Base-by-base conservation (phyloP, 2,329 filamentous ascomycete genomes). In the Metarhizium robertsii region DNA sequence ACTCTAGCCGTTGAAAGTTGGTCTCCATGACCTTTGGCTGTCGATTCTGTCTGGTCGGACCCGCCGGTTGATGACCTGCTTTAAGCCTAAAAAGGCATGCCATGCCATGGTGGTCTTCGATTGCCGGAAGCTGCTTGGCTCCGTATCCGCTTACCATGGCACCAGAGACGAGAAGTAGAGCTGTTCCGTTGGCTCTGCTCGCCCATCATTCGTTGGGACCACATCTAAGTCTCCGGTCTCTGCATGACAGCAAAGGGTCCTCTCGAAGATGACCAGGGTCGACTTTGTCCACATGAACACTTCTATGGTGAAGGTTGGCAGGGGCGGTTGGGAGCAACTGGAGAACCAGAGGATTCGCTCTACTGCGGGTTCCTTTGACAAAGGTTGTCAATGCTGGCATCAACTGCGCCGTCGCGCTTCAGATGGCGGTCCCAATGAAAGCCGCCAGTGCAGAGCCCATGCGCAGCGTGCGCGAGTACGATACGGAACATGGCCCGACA, bases 21-120 rank as follows among this genome's bases (percentile, higher is more conserved):
- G 45, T 32, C 10, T 48, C 11, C 13, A 3, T 18, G 4, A 11
- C 6, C 10, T n/a, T 20, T 50, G 46, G 55, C 49, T 47, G 55
- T 42, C 47, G 53, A 47, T 53, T 45, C 30, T 32, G 50, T 52
- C 52, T 40, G 38, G 55, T 55, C 57, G 57, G 57, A 50, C 55
- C 52, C 53, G 53, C 55, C 48, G 55, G 40, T 32, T 18, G 50
- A 32, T 34, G 49, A 20, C 50, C 14, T 49, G 34, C 45, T 50
- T 50, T 45, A 50, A 40, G 50, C 53, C 55, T 16, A 53, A 55
- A 52, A n/a, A 51, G 57, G 43, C 43, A 54, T 53, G 40, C 48
- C 55, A 38, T 34, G 18, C 18, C 25, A 25, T 42, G 50, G 7
- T 14, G 40, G 16, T 6, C 34, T 2, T 36, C 2, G n/a, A 18